phyloP scores from a whole-genome alignment of 768 basidiomycete species.

The Gautieria morchelliformis region DNA sequence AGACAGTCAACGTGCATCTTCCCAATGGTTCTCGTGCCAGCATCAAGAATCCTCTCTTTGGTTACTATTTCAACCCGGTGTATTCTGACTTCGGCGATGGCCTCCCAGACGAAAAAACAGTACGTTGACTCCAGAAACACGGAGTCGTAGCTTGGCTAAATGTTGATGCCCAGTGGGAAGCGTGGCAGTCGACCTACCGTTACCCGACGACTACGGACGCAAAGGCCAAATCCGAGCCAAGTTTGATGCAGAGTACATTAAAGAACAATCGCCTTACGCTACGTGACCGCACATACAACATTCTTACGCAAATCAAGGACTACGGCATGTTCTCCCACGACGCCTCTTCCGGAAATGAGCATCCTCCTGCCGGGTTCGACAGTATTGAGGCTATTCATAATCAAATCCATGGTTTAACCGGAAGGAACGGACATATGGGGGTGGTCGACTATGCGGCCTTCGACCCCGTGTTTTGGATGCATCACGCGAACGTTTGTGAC shows the following conservation, averaged over 20 bases:
- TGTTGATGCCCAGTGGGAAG: constrained; percentile 17
- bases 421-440: constrained; percentile 35
- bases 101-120: not conserved
- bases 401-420: constrained; percentile 29
- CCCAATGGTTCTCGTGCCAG: constrained; percentile 20
- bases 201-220: constrained; percentile 25
- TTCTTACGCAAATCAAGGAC: not conserved
- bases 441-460: constrained; percentile 26
- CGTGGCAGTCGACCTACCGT: constrained; percentile 14
- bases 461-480: constrained; percentile 47
- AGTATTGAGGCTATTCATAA: constrained; percentile 40
- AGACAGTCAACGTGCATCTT: constrained; percentile 24
- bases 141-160: not conserved
- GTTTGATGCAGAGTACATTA: not conserved
- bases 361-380: not conserved
- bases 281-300: constrained; percentile 8
- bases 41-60: constrained; percentile 26
- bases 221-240: constrained; percentile 20
- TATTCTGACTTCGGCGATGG: constrained; percentile 4
- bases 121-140: constrained; percentile 9
- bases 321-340: constrained; percentile 8
- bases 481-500: constrained; percentile 23
- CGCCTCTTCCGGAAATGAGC: constrained; percentile 2
- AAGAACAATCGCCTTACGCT: constrained; percentile 9
- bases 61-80: constrained; percentile 28